Evolutionary conservation across 306 rosid genomes (phyloP).

Genomic region (Trifolium repens): DNA sequence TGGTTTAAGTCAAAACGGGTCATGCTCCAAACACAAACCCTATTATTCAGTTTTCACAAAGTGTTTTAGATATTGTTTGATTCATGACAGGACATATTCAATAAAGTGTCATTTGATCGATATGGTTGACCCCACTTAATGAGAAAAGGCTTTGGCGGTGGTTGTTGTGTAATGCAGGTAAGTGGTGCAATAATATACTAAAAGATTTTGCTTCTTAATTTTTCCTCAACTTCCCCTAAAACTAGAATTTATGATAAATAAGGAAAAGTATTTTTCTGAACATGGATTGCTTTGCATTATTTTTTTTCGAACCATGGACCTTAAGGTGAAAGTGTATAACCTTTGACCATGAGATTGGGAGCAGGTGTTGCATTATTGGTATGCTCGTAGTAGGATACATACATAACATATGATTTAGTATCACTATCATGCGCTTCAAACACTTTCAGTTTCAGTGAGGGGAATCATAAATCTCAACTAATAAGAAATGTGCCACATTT

Average conservation of each 20-base stretch:
- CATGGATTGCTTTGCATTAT: conserved; percentile 10
- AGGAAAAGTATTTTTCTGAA: neutral
- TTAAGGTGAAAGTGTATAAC: too few relatives aligned
- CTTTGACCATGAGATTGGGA: too few relatives aligned
- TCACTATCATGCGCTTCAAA: conserved; percentile 10
- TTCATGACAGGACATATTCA: neutral
- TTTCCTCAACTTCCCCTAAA: neutral
- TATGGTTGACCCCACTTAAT: neutral
- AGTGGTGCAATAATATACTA: neutral
- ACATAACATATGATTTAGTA: neutral
- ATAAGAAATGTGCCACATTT: neutral
- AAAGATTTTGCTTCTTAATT: neutral
- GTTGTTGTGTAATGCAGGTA: neutral
- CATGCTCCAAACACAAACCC: neutral
- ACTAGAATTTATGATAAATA: conserved; percentile 14
- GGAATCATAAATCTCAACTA: conserved; percentile 14
- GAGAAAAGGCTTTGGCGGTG: neutral
- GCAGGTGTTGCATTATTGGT: neutral
- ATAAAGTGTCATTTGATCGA: neutral
- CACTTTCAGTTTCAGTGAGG: neutral
- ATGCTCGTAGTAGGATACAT: neutral
- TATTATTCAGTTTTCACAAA: neutral
- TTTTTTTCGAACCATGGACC: too few relatives aligned
- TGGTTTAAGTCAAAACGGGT: conserved; percentile 9
- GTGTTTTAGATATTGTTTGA: neutral